Conservation (phyloP, 73 alveolate genomes). For the Urostyla sp. region DNA sequence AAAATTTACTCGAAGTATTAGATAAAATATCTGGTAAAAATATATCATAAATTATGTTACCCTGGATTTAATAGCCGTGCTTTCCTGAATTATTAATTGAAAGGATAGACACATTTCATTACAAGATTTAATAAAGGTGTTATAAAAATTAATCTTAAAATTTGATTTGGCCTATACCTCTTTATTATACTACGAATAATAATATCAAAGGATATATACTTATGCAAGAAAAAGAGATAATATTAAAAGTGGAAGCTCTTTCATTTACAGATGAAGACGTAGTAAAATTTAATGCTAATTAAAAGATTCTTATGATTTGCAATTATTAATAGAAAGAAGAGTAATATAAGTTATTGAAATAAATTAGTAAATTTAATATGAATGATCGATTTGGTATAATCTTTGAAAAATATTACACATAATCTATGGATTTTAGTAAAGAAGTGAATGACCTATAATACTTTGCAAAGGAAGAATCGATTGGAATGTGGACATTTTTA, state of each 20-base stretch:
- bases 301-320: no score
- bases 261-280: not conserved
- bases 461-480: no score
- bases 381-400: no score
- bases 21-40: slow-evolving; percentile 70
- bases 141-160: not conserved
- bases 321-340: no score
- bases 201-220: not conserved
- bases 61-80: slow-evolving; percentile 49
- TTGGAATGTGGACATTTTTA: no score
- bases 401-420: no score
- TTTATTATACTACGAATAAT: slow-evolving; percentile 21
- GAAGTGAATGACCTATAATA: no score
- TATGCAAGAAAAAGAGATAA: not conserved
- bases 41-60: slow-evolving; percentile 51
- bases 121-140: not conserved
- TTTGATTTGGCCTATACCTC: slow-evolving; percentile 44
- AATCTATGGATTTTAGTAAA: no score
- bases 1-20: slow-evolving; percentile 78
- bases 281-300: slow-evolving; percentile 12
- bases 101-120: not conserved
- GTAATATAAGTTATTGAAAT: no score
- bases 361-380: no score
- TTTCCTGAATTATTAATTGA: slow-evolving; percentile 17
- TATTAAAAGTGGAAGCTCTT: not conserved